Base-by-base conservation (phyloP, 2,329 filamentous ascomycete species). In the Colletotrichum higginsianum region DNA sequence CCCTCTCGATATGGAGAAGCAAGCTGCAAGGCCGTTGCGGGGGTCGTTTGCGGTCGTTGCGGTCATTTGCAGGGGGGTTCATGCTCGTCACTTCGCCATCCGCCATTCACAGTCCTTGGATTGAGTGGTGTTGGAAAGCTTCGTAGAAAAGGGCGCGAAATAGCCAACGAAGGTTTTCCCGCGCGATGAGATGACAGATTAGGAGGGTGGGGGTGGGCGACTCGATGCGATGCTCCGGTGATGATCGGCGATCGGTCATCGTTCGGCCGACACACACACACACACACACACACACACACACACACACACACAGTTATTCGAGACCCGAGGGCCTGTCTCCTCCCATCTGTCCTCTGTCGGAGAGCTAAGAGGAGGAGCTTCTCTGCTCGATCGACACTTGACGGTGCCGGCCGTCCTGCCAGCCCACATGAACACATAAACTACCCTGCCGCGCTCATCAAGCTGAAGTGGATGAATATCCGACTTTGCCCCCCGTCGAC, bases 61-160 rank as follows among this genome's bases (percentile, higher is more conserved):
- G 30, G 3, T 26, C 26, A 4, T 26, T 26, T 4, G 26, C 26
- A 26, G 23, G 26, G 12, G 21, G 49, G 58, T 23, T 57, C 35
- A 52, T 67, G 66, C 35, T 49, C 58, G 42, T 63, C 30, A 50
- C 21, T 12, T 15, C n/a, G 66, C 16, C 7, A 23, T 40, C 62
- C 40, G 55, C 46, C 40, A 40, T 21, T 35, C 18, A 30, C 30
- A 35, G 30, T 9, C 8, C 30, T 9, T 35, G 30, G 26, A 42
- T 46, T 35, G 30, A 35, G 42, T 38, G 16, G 49, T 11, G 18
- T 44, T 16, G 9, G 30, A 21, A 18, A 18, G 12, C 21, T 49
- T 57, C 40, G 21, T 56, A 47, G 18, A 30, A 44, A 30, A 38
- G 18, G 50, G 30, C 30, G 30, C 30, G 30, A 35, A 35, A 9